A percentile compares a stretch with the other conserved stretches of the same genome.
phyloP scores from a whole-genome alignment of 495 filamentous ascomycete genomes.

The Pyrenula massariospora region DNA sequence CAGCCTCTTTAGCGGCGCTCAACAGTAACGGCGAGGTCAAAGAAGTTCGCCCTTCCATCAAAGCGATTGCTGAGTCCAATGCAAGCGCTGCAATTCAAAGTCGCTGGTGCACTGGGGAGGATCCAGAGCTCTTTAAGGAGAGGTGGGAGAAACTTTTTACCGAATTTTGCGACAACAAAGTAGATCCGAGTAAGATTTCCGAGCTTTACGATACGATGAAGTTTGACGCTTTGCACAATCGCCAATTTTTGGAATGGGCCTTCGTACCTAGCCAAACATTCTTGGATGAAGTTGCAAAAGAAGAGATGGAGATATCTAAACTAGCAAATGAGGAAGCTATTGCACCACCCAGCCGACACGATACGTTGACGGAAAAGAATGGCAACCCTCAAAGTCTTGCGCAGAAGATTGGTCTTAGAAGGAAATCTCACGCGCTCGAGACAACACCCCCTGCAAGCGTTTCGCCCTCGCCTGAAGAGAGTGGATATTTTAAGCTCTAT shows the following conservation, averaged over 20 bases:
- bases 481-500: constrained; percentile 79
- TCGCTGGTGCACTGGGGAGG: constrained; percentile 94
- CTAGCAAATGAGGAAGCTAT: constrained; percentile 4
- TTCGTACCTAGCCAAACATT: constrained; percentile 71
- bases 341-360: constrained; percentile 7
- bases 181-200: constrained; percentile 95
- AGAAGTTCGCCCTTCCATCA: not conserved
- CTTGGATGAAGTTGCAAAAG: constrained; percentile 21
- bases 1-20: constrained; percentile 38
- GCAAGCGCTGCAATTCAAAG: constrained; percentile 64
- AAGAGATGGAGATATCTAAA: constrained; percentile 1
- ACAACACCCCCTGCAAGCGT: constrained; percentile 30
- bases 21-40: constrained; percentile 29
- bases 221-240: constrained; percentile 94
- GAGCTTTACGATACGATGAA: constrained; percentile 99
- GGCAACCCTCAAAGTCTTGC: constrained; percentile 26
- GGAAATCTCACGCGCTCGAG: constrained; percentile 22
- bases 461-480: constrained; percentile 28
- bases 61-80: constrained; percentile 28
- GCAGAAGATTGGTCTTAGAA: constrained; percentile 37
- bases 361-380: constrained; percentile 22
- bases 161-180: constrained; percentile 92
- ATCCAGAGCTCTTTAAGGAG: constrained; percentile 87
- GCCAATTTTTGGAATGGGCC: constrained; percentile 94
- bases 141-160: constrained; percentile 97